phyloP scores from a whole-genome alignment of 352 stramenopile genomes.

The Phytopythium litorale region DNA sequence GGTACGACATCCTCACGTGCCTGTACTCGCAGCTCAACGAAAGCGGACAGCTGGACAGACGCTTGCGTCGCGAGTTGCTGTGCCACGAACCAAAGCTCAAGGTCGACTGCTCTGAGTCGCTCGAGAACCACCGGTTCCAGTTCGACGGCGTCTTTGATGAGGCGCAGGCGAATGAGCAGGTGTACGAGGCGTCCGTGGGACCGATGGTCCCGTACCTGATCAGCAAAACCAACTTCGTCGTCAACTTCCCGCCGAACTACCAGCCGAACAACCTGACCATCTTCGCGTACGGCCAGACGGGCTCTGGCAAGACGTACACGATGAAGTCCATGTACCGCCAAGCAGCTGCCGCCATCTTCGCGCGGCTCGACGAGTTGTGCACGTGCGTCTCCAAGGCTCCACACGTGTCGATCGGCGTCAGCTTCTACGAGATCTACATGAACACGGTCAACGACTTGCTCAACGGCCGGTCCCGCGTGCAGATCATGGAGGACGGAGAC shows the following conservation, averaged over 20 bases:
- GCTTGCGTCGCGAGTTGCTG: constrained; percentile 40
- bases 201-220: constrained; percentile 52
- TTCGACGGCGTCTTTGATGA: constrained; percentile 93
- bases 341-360: constrained; percentile 57
- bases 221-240: constrained; percentile 11
- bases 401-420: constrained; percentile 76
- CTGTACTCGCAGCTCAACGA: constrained; percentile 13
- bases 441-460: constrained; percentile 94
- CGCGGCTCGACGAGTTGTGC: constrained; percentile 20
- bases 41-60: constrained; percentile 6
- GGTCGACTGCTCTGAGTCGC: constrained; percentile 61
- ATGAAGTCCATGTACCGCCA: constrained; percentile 86
- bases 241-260: constrained; percentile 12
- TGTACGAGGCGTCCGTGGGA: constrained; percentile 81
- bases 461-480: constrained; percentile 82
- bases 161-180: constrained; percentile 80
- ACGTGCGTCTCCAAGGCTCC: not conserved
- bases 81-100: constrained; percentile 73
- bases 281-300: constrained; percentile 98
- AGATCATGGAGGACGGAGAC: constrained; percentile 91
- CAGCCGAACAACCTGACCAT: constrained; percentile 74
- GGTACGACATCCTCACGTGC: constrained; percentile 62
- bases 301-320: constrained; percentile 92
- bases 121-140: constrained; percentile 68
- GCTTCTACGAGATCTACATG: constrained; percentile 97